Evolutionary conservation across 257 asterid genomes (phyloP).

Genomic region (Salvia miltiorrhiza): DNA sequence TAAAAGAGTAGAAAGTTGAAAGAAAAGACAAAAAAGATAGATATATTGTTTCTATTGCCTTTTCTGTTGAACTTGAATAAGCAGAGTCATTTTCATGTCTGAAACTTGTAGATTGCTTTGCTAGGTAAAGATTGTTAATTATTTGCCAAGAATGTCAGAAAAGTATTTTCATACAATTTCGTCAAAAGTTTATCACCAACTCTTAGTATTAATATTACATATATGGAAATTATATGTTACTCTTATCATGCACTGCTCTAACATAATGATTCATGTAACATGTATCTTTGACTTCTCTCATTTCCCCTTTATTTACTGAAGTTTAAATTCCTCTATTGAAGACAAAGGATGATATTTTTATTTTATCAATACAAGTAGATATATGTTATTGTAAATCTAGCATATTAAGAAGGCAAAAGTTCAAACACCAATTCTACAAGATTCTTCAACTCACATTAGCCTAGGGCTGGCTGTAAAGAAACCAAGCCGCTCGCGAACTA

Average conservation of each 20-base stretch:
- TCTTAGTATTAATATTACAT: background rate
- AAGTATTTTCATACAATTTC: background rate
- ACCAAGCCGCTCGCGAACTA: too few relatives aligned
- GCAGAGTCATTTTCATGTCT: background rate
- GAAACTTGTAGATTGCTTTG: constrained; percentile 10
- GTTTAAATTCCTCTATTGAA: background rate
- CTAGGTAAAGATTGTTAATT: background rate
- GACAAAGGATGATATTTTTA: background rate
- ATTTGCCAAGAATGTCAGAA: constrained; percentile 6
- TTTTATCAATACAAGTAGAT: background rate
- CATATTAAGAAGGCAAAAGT: background rate
- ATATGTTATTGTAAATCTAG: background rate
- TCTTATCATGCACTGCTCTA: background rate
- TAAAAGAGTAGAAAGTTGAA: background rate
- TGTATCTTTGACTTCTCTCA: background rate
- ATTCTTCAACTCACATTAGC: background rate
- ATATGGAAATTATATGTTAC: background rate
- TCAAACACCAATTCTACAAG: background rate
- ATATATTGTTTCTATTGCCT: background rate
- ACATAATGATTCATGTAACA: background rate
- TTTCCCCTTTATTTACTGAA: background rate
- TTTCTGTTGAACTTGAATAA: background rate
- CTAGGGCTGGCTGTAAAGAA: too few relatives aligned
- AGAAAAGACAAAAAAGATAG: background rate
- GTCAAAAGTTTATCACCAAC: background rate